Percentiles rank a stretch among this genome's conserved stretches.
Evolutionary conservation across 108 stramenopile genomes (phyloP).

Genomic region (Pseudonitzschia multistriata): DNA sequence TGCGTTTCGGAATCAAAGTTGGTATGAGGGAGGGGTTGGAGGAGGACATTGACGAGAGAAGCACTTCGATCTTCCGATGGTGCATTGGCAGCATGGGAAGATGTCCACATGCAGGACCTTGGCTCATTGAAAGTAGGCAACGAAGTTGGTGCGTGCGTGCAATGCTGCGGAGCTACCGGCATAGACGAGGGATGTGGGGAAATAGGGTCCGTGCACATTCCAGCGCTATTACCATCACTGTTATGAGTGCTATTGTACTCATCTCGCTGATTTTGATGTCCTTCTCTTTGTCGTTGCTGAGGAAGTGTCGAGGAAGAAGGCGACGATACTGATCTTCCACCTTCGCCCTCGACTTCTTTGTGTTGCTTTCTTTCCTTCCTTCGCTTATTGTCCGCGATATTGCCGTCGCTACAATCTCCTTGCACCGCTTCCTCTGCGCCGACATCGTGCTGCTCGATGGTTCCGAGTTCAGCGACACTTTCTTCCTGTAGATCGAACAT

Average conservation of each 20-base stretch:
- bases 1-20: slow-evolving; percentile 45
- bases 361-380: too few relatives aligned
- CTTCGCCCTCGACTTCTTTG: neutral
- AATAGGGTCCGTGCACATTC: neutral
- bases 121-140: slow-evolving; percentile 69
- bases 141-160: slow-evolving; percentile 45
- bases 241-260: neutral
- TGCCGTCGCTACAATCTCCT: neutral
- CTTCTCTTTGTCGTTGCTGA: neutral
- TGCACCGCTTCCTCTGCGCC: slow-evolving; percentile 18
- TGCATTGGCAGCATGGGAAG: slow-evolving; percentile 75
- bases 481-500: slow-evolving; percentile 22
- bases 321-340: neutral
- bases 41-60: slow-evolving; percentile 71
- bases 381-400: too few relatives aligned
- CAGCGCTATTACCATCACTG: neutral
- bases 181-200: slow-evolving; percentile 2
- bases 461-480: slow-evolving; percentile 34
- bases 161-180: neutral
- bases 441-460: neutral
- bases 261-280: neutral
- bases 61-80: slow-evolving; percentile 80
- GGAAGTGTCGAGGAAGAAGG: neutral
- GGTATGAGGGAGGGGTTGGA: slow-evolving; percentile 38
- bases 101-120: slow-evolving; percentile 71